phyloP scores from a whole-genome alignment of 805 yeast genomes.

The Lipomyces sp. region DNA sequence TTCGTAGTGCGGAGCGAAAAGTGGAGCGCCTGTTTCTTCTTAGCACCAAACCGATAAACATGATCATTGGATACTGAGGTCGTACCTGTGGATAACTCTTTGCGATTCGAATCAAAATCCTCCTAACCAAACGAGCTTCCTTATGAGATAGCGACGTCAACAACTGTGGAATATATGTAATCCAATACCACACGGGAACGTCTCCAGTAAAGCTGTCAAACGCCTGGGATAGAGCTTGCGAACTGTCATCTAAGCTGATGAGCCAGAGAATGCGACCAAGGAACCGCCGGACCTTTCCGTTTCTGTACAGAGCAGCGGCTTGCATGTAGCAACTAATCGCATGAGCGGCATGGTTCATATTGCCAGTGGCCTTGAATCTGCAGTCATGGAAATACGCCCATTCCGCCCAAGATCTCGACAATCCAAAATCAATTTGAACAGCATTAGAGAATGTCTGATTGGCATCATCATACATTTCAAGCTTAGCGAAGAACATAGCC shows the following conservation, averaged over 20 bases:
- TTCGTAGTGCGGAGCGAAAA: slow-evolving; percentile 94
- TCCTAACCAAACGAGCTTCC: slow-evolving; percentile 88
- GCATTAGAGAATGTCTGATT: slow-evolving; percentile 98
- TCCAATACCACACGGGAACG: slow-evolving; percentile 99
- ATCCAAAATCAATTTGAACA: slow-evolving; percentile 88
- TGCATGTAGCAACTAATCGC: slow-evolving; percentile 95
- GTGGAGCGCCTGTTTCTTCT: slow-evolving; percentile 66
- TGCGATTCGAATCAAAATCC: slow-evolving; percentile 86
- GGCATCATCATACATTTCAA: slow-evolving; percentile 91
- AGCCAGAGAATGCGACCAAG: slow-evolving; percentile 92
- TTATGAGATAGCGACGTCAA: slow-evolving; percentile 86
- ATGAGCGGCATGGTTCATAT: slow-evolving; percentile 83
- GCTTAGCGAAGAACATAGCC: slow-evolving; percentile 95
- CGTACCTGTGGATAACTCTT: slow-evolving; percentile 85
- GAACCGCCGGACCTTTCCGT: slow-evolving; percentile 84
- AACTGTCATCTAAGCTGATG: slow-evolving; percentile 83
- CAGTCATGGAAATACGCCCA: slow-evolving; percentile 97
- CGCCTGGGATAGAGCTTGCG: slow-evolving; percentile 80
- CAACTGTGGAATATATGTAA: slow-evolving; percentile 93
- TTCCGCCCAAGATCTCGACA: slow-evolving; percentile 99
- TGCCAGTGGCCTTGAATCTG: slow-evolving; percentile 83
- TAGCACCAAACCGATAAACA: background rate
- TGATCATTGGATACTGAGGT: background rate
- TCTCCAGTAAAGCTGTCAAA: slow-evolving; percentile 94
- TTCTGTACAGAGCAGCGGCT: slow-evolving; percentile 96